Conservation (phyloP, 345 rosid genomes). For the Cardamine chenopodiifolia region DNA sequence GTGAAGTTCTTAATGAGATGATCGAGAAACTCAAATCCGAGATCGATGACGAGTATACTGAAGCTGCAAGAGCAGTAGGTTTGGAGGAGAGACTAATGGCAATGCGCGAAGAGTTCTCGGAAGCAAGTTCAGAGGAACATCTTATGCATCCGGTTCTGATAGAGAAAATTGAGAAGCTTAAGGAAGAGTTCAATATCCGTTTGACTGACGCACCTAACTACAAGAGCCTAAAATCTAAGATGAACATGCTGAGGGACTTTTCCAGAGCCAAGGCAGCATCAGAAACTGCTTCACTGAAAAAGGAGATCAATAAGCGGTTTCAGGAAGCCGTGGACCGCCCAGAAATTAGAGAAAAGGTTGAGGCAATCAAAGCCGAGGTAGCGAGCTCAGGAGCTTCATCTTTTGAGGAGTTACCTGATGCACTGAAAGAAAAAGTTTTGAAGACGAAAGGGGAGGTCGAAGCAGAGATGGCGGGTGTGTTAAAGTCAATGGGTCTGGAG, state of each 20-base stretch:
- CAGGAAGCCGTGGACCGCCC: conserved; percentile 60
- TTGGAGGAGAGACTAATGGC: conserved; percentile 53
- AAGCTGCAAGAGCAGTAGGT: conserved; percentile 67
- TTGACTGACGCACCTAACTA: conserved; percentile 65
- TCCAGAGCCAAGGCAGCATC: conserved; percentile 55
- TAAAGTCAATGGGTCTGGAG: conserved; percentile 65
- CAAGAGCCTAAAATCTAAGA: conserved; percentile 62
- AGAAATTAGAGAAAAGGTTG: conserved; percentile 66
- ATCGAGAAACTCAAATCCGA: conserved; percentile 67
- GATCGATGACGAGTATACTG: conserved; percentile 70
- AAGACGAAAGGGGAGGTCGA: conserved; percentile 55
- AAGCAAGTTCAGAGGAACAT: conserved; percentile 56
- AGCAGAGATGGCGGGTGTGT: conserved; percentile 53
- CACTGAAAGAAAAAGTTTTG: conserved; percentile 56
- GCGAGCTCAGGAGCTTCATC: conserved; percentile 55
- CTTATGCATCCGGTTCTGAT: conserved; percentile 58
- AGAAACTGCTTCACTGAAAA: conserved; percentile 46
- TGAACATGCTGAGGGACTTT: conserved; percentile 71
- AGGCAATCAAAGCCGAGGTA: conserved; percentile 61
- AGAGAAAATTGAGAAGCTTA: conserved; percentile 68
- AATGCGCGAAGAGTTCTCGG: conserved; percentile 56
- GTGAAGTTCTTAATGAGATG: conserved; percentile 57
- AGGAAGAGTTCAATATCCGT: conserved; percentile 57
- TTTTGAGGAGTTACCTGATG: conserved; percentile 57
- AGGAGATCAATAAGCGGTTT: conserved; percentile 60